phyloP scores from a whole-genome alignment of 2,329 filamentous ascomycete genomes.

The Fusarium scirpi region DNA sequence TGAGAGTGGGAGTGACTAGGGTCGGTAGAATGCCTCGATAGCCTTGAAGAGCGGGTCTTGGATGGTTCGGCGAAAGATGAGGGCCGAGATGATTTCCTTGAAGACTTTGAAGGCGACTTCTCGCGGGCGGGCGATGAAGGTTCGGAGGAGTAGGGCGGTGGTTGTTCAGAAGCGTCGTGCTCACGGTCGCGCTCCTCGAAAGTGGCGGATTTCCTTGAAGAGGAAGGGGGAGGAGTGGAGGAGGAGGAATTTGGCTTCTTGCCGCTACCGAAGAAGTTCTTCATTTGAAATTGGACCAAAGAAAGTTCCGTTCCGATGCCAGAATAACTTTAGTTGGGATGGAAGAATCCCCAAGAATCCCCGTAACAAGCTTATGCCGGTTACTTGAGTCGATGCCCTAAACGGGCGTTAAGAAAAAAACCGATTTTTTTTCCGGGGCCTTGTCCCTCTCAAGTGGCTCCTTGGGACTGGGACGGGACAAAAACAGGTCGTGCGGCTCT shows the following conservation, averaged over 20 bases:
- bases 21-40: slow-evolving; percentile 64
- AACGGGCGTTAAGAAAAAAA: slow-evolving; percentile 50
- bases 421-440: slow-evolving; percentile 47
- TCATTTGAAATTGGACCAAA: slow-evolving; percentile 57
- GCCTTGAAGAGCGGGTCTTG: slow-evolving; percentile 56
- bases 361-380: slow-evolving; percentile 57
- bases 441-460: slow-evolving; percentile 41
- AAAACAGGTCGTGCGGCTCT: slow-evolving; percentile 38
- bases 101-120: slow-evolving; percentile 53
- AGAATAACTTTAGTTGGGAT: slow-evolving; percentile 30
- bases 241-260: slow-evolving; percentile 54
- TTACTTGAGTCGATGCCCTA: slow-evolving; percentile 51
- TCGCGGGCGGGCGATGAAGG: slow-evolving; percentile 53
- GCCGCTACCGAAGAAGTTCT: slow-evolving; percentile 61
- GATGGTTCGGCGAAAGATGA: slow-evolving; percentile 49
- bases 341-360: slow-evolving; percentile 48
- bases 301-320: slow-evolving; percentile 34
- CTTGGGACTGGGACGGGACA: not conserved
- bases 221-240: slow-evolving; percentile 31
- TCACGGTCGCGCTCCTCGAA: slow-evolving; percentile 52
- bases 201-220: slow-evolving; percentile 57
- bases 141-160: slow-evolving; percentile 50
- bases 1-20: slow-evolving; percentile 56
- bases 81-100: slow-evolving; percentile 50
- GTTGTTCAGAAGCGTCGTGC: slow-evolving; percentile 52